Evolutionary conservation across 1,284 basidiomycete genomes (phyloP).

Genomic region (Puccinia novopanici): DNA sequence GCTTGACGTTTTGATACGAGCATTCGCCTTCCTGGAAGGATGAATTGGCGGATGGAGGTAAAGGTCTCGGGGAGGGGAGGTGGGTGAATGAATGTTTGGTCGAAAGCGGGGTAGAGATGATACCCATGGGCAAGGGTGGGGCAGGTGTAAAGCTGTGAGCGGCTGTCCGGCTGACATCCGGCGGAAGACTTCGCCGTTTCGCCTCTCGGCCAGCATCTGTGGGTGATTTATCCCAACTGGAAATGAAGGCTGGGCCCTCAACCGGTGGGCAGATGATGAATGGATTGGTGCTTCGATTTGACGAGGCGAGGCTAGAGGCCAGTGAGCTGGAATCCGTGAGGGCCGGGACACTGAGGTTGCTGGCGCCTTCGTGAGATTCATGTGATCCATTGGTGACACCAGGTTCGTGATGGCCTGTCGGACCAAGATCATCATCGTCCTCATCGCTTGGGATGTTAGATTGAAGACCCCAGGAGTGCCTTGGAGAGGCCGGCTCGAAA

Average conservation of each 20-base stretch:
- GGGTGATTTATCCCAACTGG: constrained; percentile 36
- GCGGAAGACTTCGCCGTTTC: constrained; percentile 46
- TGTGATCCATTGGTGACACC: constrained; percentile 40
- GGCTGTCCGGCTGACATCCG: constrained; percentile 15
- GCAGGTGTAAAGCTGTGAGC: neutral
- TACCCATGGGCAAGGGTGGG: constrained; percentile 19
- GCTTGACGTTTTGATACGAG: constrained; percentile 44
- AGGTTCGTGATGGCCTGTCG: constrained; percentile 11
- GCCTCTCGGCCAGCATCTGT: constrained; percentile 29
- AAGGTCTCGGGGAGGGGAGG: constrained; percentile 6
- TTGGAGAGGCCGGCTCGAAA: neutral
- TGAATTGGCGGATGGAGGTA: constrained; percentile 2
- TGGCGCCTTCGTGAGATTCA: constrained; percentile 45
- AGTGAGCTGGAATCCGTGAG: constrained; percentile 50
- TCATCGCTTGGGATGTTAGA: constrained; percentile 42
- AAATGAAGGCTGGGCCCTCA: neutral
- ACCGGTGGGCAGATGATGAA: constrained; percentile 3
- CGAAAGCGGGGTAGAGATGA: constrained; percentile 10
- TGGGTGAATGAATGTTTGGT: constrained; percentile 3
- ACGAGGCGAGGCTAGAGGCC: constrained; percentile 49
- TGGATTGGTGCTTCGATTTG: constrained; percentile 24
- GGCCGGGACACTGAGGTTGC: constrained; percentile 46
- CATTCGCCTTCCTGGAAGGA: constrained; percentile 35
- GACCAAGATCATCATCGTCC: constrained; percentile 39
- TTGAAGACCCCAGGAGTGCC: constrained; percentile 29